Conservation (phyloP, 768 basidiomycete species). For the Scleroderma bovista region DNA sequence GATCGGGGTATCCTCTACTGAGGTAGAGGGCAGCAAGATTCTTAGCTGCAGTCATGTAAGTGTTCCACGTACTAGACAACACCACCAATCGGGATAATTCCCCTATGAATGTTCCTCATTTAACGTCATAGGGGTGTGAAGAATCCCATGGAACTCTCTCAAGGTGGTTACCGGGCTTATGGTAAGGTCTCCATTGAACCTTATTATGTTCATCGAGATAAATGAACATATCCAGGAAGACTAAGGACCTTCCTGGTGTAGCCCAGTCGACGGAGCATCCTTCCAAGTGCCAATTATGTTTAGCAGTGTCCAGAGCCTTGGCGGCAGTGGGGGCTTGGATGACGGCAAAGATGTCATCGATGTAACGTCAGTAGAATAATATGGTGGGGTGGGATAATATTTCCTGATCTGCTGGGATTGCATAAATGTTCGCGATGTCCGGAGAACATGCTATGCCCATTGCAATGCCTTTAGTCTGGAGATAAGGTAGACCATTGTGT, state of each 20-base stretch:
- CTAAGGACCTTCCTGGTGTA: background rate
- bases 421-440: conserved; percentile 14
- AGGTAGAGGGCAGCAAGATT: background rate
- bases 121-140: conserved; percentile 12
- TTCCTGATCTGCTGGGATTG: background rate
- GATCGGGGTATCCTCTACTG: background rate
- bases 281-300: background rate
- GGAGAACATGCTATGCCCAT: conserved; percentile 13
- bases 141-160: conserved; percentile 13
- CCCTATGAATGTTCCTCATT: conserved; percentile 9
- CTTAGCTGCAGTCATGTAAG: background rate
- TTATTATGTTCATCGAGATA: background rate
- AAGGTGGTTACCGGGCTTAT: conserved; percentile 8
- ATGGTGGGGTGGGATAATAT: background rate
- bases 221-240: conserved; percentile 12
- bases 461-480: conserved; percentile 8
- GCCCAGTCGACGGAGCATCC: conserved; percentile 2
- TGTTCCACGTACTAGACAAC: background rate
- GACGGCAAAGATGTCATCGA: conserved; percentile 8
- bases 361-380: conserved; percentile 8
- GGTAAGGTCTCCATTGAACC: conserved; percentile 7
- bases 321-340: background rate
- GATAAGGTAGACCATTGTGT: conserved; percentile 1
- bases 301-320: background rate
- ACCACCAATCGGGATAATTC: conserved; percentile 6